Base-by-base conservation (phyloP, 2,329 filamentous ascomycete genomes). In the Monilinia aucupariae region DNA sequence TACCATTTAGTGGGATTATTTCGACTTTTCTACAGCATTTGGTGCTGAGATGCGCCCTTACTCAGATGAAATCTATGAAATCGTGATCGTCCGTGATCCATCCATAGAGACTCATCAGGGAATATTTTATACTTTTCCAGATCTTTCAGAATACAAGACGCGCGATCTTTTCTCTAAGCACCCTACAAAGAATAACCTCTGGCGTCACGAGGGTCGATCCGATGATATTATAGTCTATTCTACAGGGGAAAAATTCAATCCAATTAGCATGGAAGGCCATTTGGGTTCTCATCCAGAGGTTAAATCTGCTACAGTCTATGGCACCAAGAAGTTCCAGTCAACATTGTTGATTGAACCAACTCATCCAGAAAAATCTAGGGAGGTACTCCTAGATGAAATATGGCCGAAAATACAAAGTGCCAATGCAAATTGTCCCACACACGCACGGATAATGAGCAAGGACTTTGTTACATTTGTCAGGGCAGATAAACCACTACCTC, bases 221-320 rank as follows among this genome's bases (percentile, higher is more conserved):
- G 77, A 79, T 60, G 77, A 79, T 68, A 71, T 78, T 20, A 75
- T 79, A 30, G 76, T 78, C 0, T 69, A 78, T 30, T 74, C 71
- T 25, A 78, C 75, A 48, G 78, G 78, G 2, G 76, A 78, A 58
- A 80, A 79, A 63, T 72, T 78, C 49, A 78, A 79, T 47, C 78
- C 78, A 0, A 65, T 75, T 3, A 68, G 68, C 0, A 74, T 77
- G 77, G 78, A 64, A 68, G 65, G 32, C 68, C 71, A 12, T 72
- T 78, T 25, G 68, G 27, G 68, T 30, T 66, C 65, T 1, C 73
- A 78, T 58, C 72, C 75, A 0, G 37, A 73, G 6, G 70, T 79
- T 2, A 62, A 66, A 1, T 64, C 69, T 9, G 73, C 74, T 1
- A 47, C 77, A 2, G 66, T 78, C 2, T 64, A 73, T 53, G 77